Conservation (phyloP, 257 asterid species). For the Cruciata laevipes region DNA sequence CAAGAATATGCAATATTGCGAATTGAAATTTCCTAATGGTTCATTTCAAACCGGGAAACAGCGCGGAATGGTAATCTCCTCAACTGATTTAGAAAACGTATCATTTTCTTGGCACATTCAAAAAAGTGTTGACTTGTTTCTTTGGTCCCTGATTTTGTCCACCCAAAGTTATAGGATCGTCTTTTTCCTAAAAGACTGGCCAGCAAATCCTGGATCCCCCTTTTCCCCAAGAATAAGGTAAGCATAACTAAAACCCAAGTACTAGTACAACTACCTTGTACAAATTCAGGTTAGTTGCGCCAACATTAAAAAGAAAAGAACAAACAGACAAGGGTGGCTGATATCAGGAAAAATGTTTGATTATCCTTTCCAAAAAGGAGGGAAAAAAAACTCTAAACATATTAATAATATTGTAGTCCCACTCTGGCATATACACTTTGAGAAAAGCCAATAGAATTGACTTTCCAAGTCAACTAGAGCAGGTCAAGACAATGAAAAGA, state of each 20-base stretch:
- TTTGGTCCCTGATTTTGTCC: not conserved
- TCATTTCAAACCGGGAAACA: not conserved
- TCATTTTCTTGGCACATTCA: conserved; percentile 1
- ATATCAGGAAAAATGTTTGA: not conserved
- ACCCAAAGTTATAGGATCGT: not conserved
- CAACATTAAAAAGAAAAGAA: not conserved
- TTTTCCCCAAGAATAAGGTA: not conserved
- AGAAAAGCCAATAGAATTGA: conserved; percentile 33
- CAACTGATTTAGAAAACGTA: not conserved
- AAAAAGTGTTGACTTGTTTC: conserved; percentile 4
- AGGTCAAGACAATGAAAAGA: conserved; percentile 7
- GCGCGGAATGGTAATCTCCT: not conserved
- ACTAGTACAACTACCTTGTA: not conserved
- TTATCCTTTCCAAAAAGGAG: not conserved
- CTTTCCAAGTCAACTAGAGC: conserved; percentile 16
- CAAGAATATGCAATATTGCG: not conserved
- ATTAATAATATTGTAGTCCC: not conserved
- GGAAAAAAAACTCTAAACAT: not conserved
- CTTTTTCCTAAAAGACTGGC: not conserved
- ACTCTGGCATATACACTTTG: conserved; percentile 24
- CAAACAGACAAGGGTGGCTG: not conserved
- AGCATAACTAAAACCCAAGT: not conserved
- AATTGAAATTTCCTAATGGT: not conserved
- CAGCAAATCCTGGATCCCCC: not conserved
- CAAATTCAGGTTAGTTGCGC: not conserved